Base-by-base conservation (phyloP, 441 rosid species). In the Kokia cookei region DNA sequence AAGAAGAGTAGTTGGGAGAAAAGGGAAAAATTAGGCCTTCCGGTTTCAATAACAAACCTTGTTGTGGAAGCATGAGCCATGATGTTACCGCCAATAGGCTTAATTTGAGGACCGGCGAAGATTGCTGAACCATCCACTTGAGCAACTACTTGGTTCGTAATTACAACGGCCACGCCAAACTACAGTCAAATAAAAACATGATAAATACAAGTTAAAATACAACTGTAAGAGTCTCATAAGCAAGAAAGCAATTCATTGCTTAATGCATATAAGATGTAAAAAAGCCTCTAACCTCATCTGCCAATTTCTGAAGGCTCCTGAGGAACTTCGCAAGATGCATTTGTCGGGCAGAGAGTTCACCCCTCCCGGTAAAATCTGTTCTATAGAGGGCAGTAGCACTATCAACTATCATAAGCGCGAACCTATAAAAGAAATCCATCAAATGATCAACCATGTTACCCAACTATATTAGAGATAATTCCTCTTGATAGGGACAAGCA, bases 61-160 rank as follows among this genome's bases (percentile, higher is more conserved):
- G 99, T 93, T 63, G 98, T 96, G 59, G 99, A 90, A 75, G 99
- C 98, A 87, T 96, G 97, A 63, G 99, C 98, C 97, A 96, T 92
- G 64, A 96, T 96, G 80, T 93, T 93, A 48, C 99, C 98, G 70
- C 98, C 99, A 32, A 92, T 96, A 15, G 97, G 99, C 84, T 93
- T 93, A 76, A 89, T 86, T 68, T 95, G 99, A 73, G 99, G 99
- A 22, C 99, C 99, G 3, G 94, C 95, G 57, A 96, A 96, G 65
- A 96, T 75, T 60, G 97, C 97, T 61, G 98, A 92, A 67, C 98
- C 98, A 76, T 96, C 99, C 65, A 96, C 98, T 87, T 96, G 98
- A 27, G 98, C 99, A 58, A 96, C 99, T 62, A 96, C 98, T 84
- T 96, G 99, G 81, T 95, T 96, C 8, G 98, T 93, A 60, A 96